Conservation (phyloP, 331 rosid species). For the Quercus lobata region DNA sequence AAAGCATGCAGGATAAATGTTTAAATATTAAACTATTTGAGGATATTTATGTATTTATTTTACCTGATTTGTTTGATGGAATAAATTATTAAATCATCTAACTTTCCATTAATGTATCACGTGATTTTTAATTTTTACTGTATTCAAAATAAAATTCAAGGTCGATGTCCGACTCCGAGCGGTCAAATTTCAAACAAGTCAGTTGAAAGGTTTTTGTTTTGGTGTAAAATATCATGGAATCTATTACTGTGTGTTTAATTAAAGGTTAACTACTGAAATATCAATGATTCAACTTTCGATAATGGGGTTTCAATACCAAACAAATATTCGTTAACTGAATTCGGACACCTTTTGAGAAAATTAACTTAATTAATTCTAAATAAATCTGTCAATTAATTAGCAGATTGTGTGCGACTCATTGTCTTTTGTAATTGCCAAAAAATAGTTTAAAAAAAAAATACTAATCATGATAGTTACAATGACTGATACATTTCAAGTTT, state of each 20-base stretch:
- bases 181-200: slow-evolving; percentile 17
- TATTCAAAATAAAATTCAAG: neutral
- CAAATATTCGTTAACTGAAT: slow-evolving; percentile 22
- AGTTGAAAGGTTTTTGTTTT: slow-evolving; percentile 16
- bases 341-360: slow-evolving; percentile 24
- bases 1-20: too few relatives aligned
- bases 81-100: neutral
- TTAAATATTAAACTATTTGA: too few relatives aligned
- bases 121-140: slow-evolving; percentile 1
- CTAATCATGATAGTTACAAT: too few relatives aligned
- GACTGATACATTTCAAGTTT: too few relatives aligned
- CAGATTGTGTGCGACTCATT: neutral
- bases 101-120: slow-evolving; percentile 8
- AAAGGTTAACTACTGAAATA: neutral
- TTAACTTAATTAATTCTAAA: neutral
- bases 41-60: too few relatives aligned
- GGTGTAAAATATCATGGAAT: neutral
- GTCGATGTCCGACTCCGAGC: slow-evolving; percentile 20
- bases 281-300: slow-evolving; percentile 4
- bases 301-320: neutral
- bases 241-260: neutral
- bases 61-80: too few relatives aligned
- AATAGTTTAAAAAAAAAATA: too few relatives aligned
- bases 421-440: too few relatives aligned
- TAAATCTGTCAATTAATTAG: neutral